These are phyloP conservation scores for Cercospora berteroae DNA, from an alignment of 2,329 filamentous ascomycete genomes.

Conservation along the genomic window DNA sequence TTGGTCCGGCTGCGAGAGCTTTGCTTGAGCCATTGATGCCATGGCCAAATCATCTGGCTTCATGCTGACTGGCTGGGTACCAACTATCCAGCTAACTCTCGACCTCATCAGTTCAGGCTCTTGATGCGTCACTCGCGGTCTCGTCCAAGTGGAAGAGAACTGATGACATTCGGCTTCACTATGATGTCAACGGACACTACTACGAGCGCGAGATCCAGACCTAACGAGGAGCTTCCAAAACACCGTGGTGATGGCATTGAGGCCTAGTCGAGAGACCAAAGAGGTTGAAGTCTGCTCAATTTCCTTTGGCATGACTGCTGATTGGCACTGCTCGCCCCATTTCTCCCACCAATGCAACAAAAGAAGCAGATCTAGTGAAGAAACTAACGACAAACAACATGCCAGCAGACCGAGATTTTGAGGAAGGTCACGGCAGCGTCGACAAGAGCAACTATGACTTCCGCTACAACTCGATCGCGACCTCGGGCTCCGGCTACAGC, in stretches of 20 bases:
- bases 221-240: background rate
- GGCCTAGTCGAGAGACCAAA: background rate
- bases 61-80: background rate
- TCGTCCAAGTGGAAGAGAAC: background rate
- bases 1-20: background rate
- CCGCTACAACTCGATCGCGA: slow-evolving; percentile 11
- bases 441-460: background rate
- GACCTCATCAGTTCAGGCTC: background rate
- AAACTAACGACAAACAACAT: background rate
- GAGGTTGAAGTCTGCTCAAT: background rate
- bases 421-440: background rate
- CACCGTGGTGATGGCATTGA: background rate
- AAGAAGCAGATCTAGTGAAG: background rate
- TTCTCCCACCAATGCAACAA: background rate
- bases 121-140: background rate
- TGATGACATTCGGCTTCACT: background rate
- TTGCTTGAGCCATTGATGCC: background rate
- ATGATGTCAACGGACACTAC: background rate
- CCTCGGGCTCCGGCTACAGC: slow-evolving; percentile 5
- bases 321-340: background rate
- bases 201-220: background rate
- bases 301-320: background rate
- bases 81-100: background rate
- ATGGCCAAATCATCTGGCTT: background rate
- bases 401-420: background rate